Conservation (phyloP, 768 basidiomycete genomes). For the Lactifluus subvellereus region DNA sequence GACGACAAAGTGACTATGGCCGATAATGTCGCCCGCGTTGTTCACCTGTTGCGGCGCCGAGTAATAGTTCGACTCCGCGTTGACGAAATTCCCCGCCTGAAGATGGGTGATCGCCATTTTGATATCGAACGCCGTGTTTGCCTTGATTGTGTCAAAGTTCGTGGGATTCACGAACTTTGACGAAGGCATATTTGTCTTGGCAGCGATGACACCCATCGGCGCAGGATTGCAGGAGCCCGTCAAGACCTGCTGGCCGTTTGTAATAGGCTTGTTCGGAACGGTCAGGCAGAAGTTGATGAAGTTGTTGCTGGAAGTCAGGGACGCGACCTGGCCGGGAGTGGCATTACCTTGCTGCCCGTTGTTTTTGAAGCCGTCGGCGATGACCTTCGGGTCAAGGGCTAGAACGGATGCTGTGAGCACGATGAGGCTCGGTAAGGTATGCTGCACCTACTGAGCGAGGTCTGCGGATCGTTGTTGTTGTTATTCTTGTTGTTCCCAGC, state of each 20-base stretch:
- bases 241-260: conserved; percentile 39
- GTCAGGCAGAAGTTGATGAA: conserved; percentile 53
- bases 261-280: conserved; percentile 35
- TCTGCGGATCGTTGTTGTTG: conserved; percentile 4
- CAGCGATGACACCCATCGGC: conserved; percentile 41
- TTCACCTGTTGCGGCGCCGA: conserved; percentile 48
- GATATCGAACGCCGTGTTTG: conserved; percentile 42
- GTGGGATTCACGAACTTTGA: conserved; percentile 39
- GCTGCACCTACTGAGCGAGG: background rate
- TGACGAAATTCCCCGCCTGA: conserved; percentile 45
- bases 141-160: conserved; percentile 38
- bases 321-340: conserved; percentile 42
- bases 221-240: conserved; percentile 37
- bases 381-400: conserved; percentile 41
- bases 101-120: conserved; percentile 36
- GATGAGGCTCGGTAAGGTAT: background rate
- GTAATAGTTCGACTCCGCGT: conserved; percentile 44
- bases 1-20: conserved; percentile 55
- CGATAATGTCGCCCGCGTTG: conserved; percentile 38
- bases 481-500: background rate
- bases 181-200: conserved; percentile 41
- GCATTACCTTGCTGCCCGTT: conserved; percentile 40
- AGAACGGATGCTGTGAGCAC: background rate
- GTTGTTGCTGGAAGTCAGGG: conserved; percentile 54
- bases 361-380: conserved; percentile 41